These are phyloP conservation scores for Populus deltoides DNA, from an alignment of 345 rosid genomes.

Conservation along the genomic window DNA sequence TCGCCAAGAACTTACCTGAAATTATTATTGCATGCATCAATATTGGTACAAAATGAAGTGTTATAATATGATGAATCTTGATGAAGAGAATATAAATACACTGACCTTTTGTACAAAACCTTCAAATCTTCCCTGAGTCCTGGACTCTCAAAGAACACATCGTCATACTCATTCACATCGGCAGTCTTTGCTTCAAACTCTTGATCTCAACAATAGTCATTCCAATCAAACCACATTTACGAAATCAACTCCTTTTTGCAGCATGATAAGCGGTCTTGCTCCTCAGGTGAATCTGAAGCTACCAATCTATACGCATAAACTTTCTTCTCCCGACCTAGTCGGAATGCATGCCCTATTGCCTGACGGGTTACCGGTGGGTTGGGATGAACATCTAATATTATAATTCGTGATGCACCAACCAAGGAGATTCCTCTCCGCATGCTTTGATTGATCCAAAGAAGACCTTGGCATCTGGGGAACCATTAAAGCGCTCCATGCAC, in stretches of 20 bases:
- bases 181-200: constrained; percentile 42
- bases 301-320: constrained; percentile 65
- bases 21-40: too few relatives aligned
- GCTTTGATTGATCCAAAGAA: constrained; percentile 89
- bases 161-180: constrained; percentile 45
- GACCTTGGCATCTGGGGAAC: constrained; percentile 64
- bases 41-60: too few relatives aligned
- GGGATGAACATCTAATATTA: constrained; percentile 74
- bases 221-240: constrained; percentile 85
- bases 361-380: constrained; percentile 95
- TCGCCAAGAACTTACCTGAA: too few relatives aligned
- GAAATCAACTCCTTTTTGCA: constrained; percentile 56
- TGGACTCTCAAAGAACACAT: constrained; percentile 52
- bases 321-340: constrained; percentile 77
- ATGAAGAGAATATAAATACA: background rate
- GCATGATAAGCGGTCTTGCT: constrained; percentile 49
- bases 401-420: constrained; percentile 79
- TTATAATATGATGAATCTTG: too few relatives aligned
- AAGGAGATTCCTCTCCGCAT: constrained; percentile 91
- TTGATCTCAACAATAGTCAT: constrained; percentile 42
- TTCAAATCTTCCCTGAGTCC: constrained; percentile 53
- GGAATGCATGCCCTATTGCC: constrained; percentile 83
- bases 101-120: constrained; percentile 60
- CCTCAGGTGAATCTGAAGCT: constrained; percentile 75
- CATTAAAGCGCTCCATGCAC: constrained; percentile 68